Base-by-base conservation (phyloP, 345 rosid genomes). In the Eucalyptus regnans region DNA sequence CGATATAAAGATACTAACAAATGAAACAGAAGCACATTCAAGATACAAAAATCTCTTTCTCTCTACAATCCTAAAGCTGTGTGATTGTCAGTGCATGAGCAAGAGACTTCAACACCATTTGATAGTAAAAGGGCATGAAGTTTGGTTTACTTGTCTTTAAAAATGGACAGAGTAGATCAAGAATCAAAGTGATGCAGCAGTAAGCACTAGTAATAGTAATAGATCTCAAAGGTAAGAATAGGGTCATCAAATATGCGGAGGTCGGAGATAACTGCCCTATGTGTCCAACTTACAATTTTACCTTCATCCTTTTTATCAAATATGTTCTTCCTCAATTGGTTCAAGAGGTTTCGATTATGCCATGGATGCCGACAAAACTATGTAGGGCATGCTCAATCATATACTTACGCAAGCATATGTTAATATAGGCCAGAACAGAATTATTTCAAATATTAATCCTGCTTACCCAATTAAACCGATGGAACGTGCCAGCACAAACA, bases 401-500 rank as follows among this genome's bases (percentile, higher is more conserved):
- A 48, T 41, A 48, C 27, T 31, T 8, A 23, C 46, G 4, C 37
- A 86, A 31, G 87, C 64, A 33, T 9, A 76, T 76, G 84, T 41
- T 41, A 76, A 76, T 76, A 76, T 41, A 41, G 3, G 84, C 48
- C 48, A 76, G 48, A 41, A 71, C 46, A 71, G 1, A 71, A 37
- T 33, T 41, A 41, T 41, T 76, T 76, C 27, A 76, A 76, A 76
- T 20, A 6, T 25, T 41, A 76, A 76, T 37, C 84, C 48, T 54
- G 93, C 91, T 92, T 91, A 95, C 98, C 99, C 98, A 37, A 96
- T 97, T 88, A 98, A 91, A 93, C 97, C 98, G 84, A 97, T 94
- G 93, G 98, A 95, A 51, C 98, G 96, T 44, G 99, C 96, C 89
- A 97, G 91, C 89, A 97, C 97, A 37, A 97, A 96, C 86, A 97